These are phyloP conservation scores for Pelargonium citronellum DNA, from an alignment of 441 rosid genomes.

Conservation along the genomic window DNA sequence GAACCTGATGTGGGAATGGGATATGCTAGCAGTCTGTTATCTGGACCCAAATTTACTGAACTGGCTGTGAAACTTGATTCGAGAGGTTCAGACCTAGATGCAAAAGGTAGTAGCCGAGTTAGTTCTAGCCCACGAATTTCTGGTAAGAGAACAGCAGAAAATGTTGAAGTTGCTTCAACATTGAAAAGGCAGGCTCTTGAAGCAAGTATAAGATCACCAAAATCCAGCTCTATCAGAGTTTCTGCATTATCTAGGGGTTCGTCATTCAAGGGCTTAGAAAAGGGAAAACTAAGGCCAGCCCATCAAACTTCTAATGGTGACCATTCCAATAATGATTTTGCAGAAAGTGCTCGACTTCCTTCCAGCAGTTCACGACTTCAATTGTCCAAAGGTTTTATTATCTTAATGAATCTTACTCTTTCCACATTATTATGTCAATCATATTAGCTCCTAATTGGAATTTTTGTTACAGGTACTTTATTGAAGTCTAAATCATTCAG, in stretches of 20 bases:
- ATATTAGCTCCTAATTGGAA: conserved; percentile 10
- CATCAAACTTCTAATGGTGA: conserved; percentile 40
- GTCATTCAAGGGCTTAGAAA: conserved; percentile 63
- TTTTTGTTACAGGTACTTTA: conserved; percentile 48
- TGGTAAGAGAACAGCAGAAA: conserved; percentile 54
- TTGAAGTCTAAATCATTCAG: conserved; percentile 75
- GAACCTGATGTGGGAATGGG: conserved; percentile 24
- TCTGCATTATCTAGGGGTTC: conserved; percentile 52
- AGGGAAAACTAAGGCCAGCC: conserved; percentile 49
- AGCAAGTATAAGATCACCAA: conserved; percentile 49
- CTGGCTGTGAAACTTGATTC: conserved; percentile 24
- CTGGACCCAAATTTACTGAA: background rate
- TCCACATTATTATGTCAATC: conserved; percentile 6
- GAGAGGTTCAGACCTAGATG: conserved; percentile 49
- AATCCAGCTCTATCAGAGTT: conserved; percentile 44
- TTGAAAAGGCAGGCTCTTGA: conserved; percentile 58
- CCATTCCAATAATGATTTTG: conserved; percentile 33
- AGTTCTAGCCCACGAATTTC: conserved; percentile 29
- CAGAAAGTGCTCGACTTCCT: conserved; percentile 42
- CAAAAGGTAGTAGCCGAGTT: conserved; percentile 34
- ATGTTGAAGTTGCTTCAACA: conserved; percentile 42
- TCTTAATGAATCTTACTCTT: conserved; percentile 3
- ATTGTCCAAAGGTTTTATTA: conserved; percentile 45
- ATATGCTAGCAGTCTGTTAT: conserved; percentile 14
- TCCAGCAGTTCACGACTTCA: conserved; percentile 41